Evolutionary conservation across 768 basidiomycete genomes (phyloP), one percentile per base, ranked within the genome.

Genomic region (Suillus discolor): DNA sequence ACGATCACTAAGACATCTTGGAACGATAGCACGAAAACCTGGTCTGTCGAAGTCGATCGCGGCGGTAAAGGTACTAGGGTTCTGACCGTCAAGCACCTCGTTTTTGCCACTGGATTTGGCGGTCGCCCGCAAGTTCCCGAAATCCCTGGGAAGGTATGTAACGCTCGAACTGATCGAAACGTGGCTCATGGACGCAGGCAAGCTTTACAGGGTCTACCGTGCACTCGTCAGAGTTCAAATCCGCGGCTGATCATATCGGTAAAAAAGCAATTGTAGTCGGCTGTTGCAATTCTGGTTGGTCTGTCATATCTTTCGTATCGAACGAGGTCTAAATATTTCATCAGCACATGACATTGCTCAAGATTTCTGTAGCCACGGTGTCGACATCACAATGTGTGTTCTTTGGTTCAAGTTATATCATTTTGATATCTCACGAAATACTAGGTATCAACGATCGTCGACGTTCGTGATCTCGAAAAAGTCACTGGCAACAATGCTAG

Each of bases 261-360:
- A 90, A 90, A 79, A 89, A 86, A 69, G 88, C 84, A 6, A 79
- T 90, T 1, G 79, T 91, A n/a, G 79, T 92, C 3, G 89, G 90
- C 15, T 84, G 89, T n/a, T 86, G 87, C 53, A 89, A 84, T 61
- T 88, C 89, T 23, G 83, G 84, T 84, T 70, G 20, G 74, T 51
- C 16, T 2, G 16, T 23, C 38, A 25, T 16, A 25, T 15, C 16
- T 38, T 23, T 6, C 28, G 1, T 31, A 34, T 57, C 47, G 6
- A n/a, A 49, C 28, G 25, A 28, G 62, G 31, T 65, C 66, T 65
- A 45, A 13, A 6, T 34, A 18, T 57, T 9, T 12, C 6, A 36
- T 9, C 67, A 76, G 78, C 65, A 6, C 79, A 79, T 61, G 81
- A 82, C 34, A 74, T 83, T 18, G 75, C 79, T 1, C 77, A 76